These are phyloP conservation scores for Rhizopogon vulgaris DNA, from an alignment of 768 basidiomycete species.

Conservation along the genomic window DNA sequence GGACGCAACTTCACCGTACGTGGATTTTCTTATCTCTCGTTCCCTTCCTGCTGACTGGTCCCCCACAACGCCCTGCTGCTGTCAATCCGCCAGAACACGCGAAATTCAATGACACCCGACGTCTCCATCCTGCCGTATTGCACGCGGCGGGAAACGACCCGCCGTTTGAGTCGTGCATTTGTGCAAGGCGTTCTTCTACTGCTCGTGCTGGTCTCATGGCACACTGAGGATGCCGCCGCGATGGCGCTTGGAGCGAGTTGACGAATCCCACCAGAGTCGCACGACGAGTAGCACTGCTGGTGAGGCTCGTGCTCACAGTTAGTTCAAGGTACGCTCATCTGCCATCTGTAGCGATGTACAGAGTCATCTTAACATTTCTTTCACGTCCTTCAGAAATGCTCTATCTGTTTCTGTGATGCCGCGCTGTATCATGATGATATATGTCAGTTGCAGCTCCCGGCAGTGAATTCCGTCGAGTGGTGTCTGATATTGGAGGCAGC, in stretches of 20 bases:
- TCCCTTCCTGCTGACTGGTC: neutral
- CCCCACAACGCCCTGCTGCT: neutral
- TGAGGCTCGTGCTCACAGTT: neutral
- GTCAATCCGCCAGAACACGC: neutral
- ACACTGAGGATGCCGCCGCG: neutral
- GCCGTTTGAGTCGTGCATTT: neutral
- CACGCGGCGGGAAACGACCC: neutral
- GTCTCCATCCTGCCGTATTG: neutral
- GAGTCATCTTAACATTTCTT: no score
- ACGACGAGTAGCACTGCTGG: no score
- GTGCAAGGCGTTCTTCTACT: neutral
- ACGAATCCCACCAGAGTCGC: neutral
- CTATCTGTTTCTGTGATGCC: no score
- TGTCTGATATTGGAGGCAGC: no score
- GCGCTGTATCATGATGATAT: no score
- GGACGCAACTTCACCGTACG: neutral
- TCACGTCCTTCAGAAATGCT: no score
- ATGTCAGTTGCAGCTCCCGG: no score
- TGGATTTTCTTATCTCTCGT: neutral
- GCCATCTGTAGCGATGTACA: no score
- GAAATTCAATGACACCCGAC: neutral
- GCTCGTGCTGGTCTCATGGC: neutral
- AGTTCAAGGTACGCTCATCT: neutral
- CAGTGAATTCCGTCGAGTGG: no score
- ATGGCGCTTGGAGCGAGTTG: neutral